These are phyloP conservation scores for Rubroboletus satanas DNA, from an alignment of 768 basidiomycete genomes.

Conservation along the genomic window DNA sequence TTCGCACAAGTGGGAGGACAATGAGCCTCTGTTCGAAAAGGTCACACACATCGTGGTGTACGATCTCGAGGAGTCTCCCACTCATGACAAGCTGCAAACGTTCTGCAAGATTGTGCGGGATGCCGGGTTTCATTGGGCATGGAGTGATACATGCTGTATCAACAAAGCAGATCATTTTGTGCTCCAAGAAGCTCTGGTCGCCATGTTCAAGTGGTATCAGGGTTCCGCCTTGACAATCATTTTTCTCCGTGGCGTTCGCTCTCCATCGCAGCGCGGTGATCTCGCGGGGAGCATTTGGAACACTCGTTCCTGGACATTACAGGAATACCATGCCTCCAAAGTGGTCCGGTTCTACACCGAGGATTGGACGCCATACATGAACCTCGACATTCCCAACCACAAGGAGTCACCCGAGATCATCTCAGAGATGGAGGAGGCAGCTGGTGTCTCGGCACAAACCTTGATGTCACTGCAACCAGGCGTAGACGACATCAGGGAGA, in stretches of 20 bases:
- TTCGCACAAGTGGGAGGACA: no score
- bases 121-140: conserved; percentile 2
- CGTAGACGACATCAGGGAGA: conserved; percentile 3
- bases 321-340: conserved; percentile 5
- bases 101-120: conserved; percentile 3
- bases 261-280: background rate
- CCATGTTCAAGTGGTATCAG: conserved; percentile 11
- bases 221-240: conserved; percentile 1
- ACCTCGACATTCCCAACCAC: background rate
- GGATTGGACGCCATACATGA: background rate
- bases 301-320: conserved; percentile 4
- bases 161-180: background rate
- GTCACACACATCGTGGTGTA: background rate
- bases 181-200: background rate
- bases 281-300: conserved; percentile 6
- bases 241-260: background rate
- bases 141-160: conserved; percentile 9
- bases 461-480: conserved; percentile 6
- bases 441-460: background rate
- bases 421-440: conserved; percentile 8
- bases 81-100: background rate
- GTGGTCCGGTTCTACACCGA: conserved; percentile 8
- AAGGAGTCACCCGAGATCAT: conserved; percentile 4
- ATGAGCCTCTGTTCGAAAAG: background rate
- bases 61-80: background rate